phyloP scores from a whole-genome alignment of 2,329 filamentous ascomycete species.

The Trichoderma citrinoviride region DNA sequence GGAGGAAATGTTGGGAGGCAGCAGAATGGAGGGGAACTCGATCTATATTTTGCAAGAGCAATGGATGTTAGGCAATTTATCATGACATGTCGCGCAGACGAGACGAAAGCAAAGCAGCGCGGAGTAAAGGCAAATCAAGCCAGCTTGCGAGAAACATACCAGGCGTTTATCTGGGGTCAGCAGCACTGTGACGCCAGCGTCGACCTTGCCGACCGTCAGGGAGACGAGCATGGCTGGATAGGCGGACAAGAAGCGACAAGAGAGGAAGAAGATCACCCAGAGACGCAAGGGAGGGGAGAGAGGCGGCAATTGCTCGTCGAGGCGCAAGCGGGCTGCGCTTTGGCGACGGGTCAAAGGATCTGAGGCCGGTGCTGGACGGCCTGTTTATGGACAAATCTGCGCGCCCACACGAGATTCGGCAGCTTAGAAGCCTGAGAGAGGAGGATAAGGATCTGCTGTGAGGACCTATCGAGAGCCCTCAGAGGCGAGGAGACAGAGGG shows the following conservation, averaged over 20 bases:
- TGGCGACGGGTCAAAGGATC: neutral
- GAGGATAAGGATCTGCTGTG: too few relatives aligned
- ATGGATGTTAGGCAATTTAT: neutral
- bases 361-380: neutral
- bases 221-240: slow-evolving; percentile 77
- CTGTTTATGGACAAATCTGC: neutral
- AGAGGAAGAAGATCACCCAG: neutral
- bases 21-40: slow-evolving; percentile 95
- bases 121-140: neutral
- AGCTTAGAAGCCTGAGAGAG: too few relatives aligned
- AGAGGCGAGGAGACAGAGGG: neutral
- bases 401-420: neutral
- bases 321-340: slow-evolving; percentile 3
- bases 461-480: neutral
- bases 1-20: slow-evolving; percentile 90
- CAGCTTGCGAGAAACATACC: slow-evolving; percentile 53
- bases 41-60: slow-evolving; percentile 58
- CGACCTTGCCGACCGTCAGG: slow-evolving; percentile 97
- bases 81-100: neutral
- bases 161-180: slow-evolving; percentile 95
- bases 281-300: neutral
- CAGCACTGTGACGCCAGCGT: slow-evolving; percentile 95
- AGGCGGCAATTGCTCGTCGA: neutral
- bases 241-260: neutral
- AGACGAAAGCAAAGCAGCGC: too few relatives aligned